Conservation (phyloP, 2,329 filamentous ascomycete genomes). For the Stagonosporopsis tanaceti region DNA sequence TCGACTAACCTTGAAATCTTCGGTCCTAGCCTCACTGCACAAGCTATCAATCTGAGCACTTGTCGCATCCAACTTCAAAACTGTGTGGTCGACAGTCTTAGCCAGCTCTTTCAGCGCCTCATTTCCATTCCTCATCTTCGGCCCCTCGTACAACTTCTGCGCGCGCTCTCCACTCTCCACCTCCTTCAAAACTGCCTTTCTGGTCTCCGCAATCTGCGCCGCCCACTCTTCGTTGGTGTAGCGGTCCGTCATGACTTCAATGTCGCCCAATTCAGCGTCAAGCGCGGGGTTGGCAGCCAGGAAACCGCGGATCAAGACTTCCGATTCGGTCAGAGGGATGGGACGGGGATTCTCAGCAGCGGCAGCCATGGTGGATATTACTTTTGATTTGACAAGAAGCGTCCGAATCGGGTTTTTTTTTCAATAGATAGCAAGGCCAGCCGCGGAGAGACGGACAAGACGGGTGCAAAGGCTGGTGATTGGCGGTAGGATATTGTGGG, state of each 20-base stretch:
- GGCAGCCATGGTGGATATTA: slow-evolving; percentile 24
- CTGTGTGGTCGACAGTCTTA: slow-evolving; percentile 57
- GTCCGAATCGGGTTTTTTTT: slow-evolving; percentile 16
- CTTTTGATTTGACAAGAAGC: slow-evolving; percentile 13
- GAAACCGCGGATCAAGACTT: slow-evolving; percentile 43
- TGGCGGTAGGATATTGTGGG: slow-evolving; percentile 21
- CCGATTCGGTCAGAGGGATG: slow-evolving; percentile 43
- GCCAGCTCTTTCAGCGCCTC: slow-evolving; percentile 42
- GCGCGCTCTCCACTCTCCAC: slow-evolving; percentile 39
- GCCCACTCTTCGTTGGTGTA: slow-evolving; percentile 58
- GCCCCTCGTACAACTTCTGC: slow-evolving; percentile 38
- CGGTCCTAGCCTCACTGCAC: slow-evolving; percentile 62
- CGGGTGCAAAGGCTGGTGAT: slow-evolving; percentile 8
- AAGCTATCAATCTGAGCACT: slow-evolving; percentile 60
- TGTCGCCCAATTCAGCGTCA: slow-evolving; percentile 36
- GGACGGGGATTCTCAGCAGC: slow-evolving; percentile 30
- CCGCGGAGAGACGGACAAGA: slow-evolving; percentile 15
- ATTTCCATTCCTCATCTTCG: slow-evolving; percentile 36
- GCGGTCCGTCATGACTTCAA: slow-evolving; percentile 50
- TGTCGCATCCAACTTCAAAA: slow-evolving; percentile 60
- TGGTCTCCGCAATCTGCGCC: slow-evolving; percentile 50
- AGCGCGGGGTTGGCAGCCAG: slow-evolving; percentile 45
- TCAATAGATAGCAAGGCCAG: slow-evolving; percentile 16
- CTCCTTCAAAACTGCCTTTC: slow-evolving; percentile 38
- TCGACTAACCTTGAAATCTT: slow-evolving; percentile 54